Base-by-base conservation (phyloP, 2,329 filamentous ascomycete genomes). In the Trichophyton equinum region DNA sequence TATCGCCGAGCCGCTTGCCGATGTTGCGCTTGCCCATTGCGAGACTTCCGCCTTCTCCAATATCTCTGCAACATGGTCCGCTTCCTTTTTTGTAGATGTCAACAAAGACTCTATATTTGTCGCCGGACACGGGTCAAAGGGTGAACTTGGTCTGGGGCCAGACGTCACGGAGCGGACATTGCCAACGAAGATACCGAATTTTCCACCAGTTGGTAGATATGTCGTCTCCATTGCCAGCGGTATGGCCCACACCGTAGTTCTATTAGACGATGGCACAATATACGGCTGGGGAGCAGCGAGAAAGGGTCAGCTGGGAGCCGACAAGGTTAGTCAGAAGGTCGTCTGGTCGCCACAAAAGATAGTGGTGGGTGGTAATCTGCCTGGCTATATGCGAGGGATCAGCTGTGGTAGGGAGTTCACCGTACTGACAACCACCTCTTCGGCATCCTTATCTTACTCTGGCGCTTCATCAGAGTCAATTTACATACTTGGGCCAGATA, bases 271-370 rank as follows among this genome's bases (percentile, higher is more conserved):
- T 69, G 92, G 91, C 0, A 80, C 87, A 15, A 85, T 86, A 1
- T 95, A 88, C 70, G 91, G 90, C 1, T 97, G 92, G 92, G 94
- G 94, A 0, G 89, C 85, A 67, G 86, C 88, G 13, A 82, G 90
- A 25, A 94, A 96, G 70, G 89, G 89, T 0, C 92, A 99, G 71
- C 75, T 95, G 0, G 91, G 91, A 0, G 73, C 77, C 47, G 80
- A 81, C 0, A 74, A 75, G 30, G 77, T 75, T 4, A 65, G 61
- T 0, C 70, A 74, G 7, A 76, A 74, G 53, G 72, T 85, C 30
- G 70, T 86, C 1, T 79, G 81, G 74, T 69, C 68, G 15, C 90
- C 90, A 4, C 77, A 81, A 8, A 85, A 78, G 72, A 79, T 95
- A 22, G 9, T 44, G 20, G 56, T 42, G 40, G 56, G 57, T 49